Conservation (phyloP, 768 basidiomycete genomes). For the Boletus subparvulus region DNA sequence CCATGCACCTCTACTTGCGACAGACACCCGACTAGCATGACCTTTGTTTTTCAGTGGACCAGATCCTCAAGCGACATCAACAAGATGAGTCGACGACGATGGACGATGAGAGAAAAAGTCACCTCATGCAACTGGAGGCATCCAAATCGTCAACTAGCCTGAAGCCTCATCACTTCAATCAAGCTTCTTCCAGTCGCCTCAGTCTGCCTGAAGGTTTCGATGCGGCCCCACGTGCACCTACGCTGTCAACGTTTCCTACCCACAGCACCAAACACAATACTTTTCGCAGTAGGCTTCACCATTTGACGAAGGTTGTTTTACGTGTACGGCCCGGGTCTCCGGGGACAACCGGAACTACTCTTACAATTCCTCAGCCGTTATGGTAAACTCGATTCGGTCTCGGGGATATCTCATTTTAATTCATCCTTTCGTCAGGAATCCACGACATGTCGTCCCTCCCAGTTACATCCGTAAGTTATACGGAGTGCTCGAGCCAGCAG, state of each 20-base stretch:
- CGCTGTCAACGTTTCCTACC: too few relatives aligned
- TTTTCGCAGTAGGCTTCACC: too few relatives aligned
- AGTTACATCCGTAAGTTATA: not conserved
- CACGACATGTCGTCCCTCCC: too few relatives aligned
- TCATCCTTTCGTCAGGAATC: too few relatives aligned
- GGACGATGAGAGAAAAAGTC: too few relatives aligned
- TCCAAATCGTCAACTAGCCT: not conserved
- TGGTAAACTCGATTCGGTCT: too few relatives aligned
- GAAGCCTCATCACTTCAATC: not conserved
- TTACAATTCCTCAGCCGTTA: too few relatives aligned
- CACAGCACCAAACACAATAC: not conserved
- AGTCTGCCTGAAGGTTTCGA: not conserved
- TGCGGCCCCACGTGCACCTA: not conserved
- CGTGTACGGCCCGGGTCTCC: too few relatives aligned
- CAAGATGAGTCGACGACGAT: not conserved
- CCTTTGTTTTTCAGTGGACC: not conserved
- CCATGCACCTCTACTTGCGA: not conserved
- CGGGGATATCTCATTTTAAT: too few relatives aligned
- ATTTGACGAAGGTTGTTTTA: not conserved
- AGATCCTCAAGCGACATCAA: not conserved
- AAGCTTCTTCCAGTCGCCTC: not conserved
- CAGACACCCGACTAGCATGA: not conserved
- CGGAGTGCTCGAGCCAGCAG: not conserved
- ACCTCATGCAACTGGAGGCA: not conserved
- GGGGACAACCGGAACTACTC: too few relatives aligned